phyloP scores from a whole-genome alignment of 768 basidiomycete species.

The Leccinum subgranulosum region DNA sequence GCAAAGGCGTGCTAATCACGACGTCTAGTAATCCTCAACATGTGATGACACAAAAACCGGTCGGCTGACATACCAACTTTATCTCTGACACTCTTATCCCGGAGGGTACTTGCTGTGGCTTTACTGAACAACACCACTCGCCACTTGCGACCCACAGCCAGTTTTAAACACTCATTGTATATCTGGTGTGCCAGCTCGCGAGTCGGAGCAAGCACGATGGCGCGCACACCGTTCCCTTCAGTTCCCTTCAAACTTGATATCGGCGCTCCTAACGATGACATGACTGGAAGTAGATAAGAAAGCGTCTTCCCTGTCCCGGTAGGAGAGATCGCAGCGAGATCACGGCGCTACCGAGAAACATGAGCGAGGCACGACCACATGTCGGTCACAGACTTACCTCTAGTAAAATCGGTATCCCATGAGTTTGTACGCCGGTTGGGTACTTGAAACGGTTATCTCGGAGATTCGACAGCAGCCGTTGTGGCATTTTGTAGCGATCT shows the following conservation, averaged over 20 bases:
- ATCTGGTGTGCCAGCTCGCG: slow-evolving; percentile 97
- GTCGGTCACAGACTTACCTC: slow-evolving; percentile 46
- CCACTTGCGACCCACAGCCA: slow-evolving; percentile 82
- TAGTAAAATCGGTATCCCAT: slow-evolving; percentile 76
- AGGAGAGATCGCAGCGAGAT: slow-evolving; percentile 92
- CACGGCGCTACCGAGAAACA: slow-evolving; percentile 52
- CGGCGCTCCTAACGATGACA: slow-evolving; percentile 58
- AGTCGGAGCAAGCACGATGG: slow-evolving; percentile 85
- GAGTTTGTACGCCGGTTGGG: slow-evolving; percentile 81
- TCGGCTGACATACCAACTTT: slow-evolving; percentile 61
- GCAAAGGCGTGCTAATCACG: slow-evolving; percentile 88
- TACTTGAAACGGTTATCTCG: slow-evolving; percentile 51
- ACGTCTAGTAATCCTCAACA: slow-evolving; percentile 55
- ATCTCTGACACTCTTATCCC: slow-evolving; percentile 66
- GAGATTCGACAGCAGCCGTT: slow-evolving; percentile 65
- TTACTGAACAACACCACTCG: slow-evolving; percentile 80
- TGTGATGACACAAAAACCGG: neutral
- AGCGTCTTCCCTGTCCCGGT: slow-evolving; percentile 98
- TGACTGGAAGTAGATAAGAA: slow-evolving; percentile 83
- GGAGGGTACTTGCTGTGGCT: slow-evolving; percentile 79
- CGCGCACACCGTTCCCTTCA: slow-evolving; percentile 61
- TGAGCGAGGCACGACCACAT: neutral
- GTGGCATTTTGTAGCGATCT: slow-evolving; percentile 55
- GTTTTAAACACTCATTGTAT: slow-evolving; percentile 81
- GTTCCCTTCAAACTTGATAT: slow-evolving; percentile 44